phyloP scores from a whole-genome alignment of 768 basidiomycete species.

The Cystobasidium tubakii region DNA sequence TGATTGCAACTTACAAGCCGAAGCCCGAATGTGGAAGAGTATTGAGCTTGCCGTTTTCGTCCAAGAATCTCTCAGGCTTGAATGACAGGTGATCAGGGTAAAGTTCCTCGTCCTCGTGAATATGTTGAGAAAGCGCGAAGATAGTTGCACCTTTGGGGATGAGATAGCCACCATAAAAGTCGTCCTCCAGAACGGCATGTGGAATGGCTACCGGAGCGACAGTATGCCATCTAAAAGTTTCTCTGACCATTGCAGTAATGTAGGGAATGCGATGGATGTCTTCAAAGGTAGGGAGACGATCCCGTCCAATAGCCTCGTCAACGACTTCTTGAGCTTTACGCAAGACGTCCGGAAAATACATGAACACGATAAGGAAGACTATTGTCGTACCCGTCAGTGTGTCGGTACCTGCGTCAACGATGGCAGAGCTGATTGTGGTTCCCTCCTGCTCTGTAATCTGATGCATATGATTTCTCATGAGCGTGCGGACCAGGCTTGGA shows the following conservation, averaged over 20 bases:
- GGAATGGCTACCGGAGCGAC: constrained; percentile 1
- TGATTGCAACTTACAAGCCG: background rate
- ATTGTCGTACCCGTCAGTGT: background rate
- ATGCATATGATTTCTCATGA: constrained; percentile 5
- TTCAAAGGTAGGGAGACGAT: background rate
- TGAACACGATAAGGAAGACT: background rate
- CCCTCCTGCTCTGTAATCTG: background rate
- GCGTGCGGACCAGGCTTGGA: constrained; percentile 10
- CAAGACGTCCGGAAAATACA: constrained; percentile 1
- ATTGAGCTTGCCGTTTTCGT: background rate
- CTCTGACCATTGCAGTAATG: constrained; percentile 8
- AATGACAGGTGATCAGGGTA: background rate
- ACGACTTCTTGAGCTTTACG: constrained; percentile 7
- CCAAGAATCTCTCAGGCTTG: constrained; percentile 1
- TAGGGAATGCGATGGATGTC: constrained; percentile 3
- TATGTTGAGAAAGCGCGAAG: constrained; percentile 1
- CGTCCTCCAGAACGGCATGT: constrained; percentile 19
- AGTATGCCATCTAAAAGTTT: constrained; percentile 1
- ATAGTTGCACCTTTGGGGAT: constrained; percentile 30
- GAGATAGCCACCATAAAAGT: constrained; percentile 34
- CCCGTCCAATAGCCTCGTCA: background rate
- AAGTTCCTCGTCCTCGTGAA: background rate
- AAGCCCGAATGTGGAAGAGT: background rate
- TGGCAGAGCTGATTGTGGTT: constrained; percentile 2
- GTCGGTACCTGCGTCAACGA: constrained; percentile 7